Conservation (phyloP, 2,329 filamentous ascomycete species). For the Rhynchosporium agropyri region DNA sequence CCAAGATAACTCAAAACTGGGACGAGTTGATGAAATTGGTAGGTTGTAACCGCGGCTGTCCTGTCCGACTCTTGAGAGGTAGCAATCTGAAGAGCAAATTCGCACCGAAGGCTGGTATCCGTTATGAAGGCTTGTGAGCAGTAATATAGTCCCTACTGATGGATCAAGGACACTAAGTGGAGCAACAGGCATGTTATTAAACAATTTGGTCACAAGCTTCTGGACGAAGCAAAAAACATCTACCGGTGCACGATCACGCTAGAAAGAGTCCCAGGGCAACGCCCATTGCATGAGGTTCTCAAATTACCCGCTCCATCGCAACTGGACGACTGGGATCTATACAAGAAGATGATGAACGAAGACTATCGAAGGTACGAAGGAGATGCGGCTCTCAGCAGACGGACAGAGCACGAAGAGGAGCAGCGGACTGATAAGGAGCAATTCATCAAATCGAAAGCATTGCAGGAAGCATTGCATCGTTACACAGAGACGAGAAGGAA, state of each 20-base stretch:
- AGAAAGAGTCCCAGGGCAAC: conserved; percentile 49
- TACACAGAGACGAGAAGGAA: conserved; percentile 10
- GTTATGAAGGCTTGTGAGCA: conserved; percentile 61
- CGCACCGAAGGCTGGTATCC: conserved; percentile 55
- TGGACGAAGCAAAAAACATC: conserved; percentile 45
- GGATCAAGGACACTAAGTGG: neutral
- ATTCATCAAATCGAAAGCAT: conserved; percentile 17
- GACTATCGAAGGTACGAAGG: conserved; percentile 44
- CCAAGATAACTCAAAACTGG: conserved; percentile 47
- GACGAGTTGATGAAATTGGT: conserved; percentile 55
- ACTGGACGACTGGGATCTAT: conserved; percentile 58
- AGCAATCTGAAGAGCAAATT: conserved; percentile 53
- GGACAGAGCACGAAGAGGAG: conserved; percentile 26
- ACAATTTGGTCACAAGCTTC: conserved; percentile 50
- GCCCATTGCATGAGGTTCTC: conserved; percentile 47
- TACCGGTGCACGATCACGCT: conserved; percentile 52
- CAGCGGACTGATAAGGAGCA: conserved; percentile 24
- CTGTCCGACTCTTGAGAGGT: conserved; percentile 57
- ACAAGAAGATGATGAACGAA: conserved; percentile 50
- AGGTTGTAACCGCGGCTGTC: conserved; percentile 46
- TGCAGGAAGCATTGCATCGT: conserved; percentile 10
- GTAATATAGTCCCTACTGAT: neutral
- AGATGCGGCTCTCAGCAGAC: conserved; percentile 41
- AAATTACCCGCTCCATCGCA: conserved; percentile 56
- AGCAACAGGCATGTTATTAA: conserved; percentile 51